Evolutionary conservation across 108 stramenopile genomes (phyloP), one percentile per base, ranked within the genome.

Genomic region (Pseudonitzschia pungens): DNA sequence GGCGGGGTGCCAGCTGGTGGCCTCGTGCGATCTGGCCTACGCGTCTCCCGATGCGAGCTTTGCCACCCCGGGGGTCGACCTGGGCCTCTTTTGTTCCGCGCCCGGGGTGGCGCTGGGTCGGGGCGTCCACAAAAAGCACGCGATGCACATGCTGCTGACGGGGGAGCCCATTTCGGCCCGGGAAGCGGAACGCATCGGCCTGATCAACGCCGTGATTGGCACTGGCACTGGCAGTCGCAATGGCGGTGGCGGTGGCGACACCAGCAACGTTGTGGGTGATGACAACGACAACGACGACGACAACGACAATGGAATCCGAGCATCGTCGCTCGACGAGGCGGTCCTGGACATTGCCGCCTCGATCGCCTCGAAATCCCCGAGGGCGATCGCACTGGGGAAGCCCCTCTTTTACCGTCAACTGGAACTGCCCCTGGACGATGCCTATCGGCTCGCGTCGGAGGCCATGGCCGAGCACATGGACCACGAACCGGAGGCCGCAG

Each of bases 1-100:
- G 18, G 92, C 92, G 22, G 92, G 89, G 29, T 93, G 89, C 62
- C 92, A 93, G 74, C 77, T 91, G 12, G 92, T 90, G 27, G 92
- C 92, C 52, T 81, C 84, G 24, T 89, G 89, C 65, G 89, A 93
- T 77, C 67, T 91, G 21, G 87, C 85, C 12, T 71, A 87, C 14
- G 86, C 79, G 2, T 81, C 79, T 16, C 55, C 72, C 22, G 58
- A 54, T 65, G 75, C 84, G 22, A 33, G 45, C 24, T 93, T 89
- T 79, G 85, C 85, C 20, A 89, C 90, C 10, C 86, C 92, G 5
- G 92, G 92, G 0, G 90, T 90, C 45, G 77, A 84, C 24, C 60
- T 89, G 36, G 89, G 92, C 10, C 40, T 93, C 41, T 93, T 93
- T 69, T 91, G 92, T 77, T 81, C 83, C 1, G 91, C 92, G 32